Evolutionary conservation across 2,329 filamentous ascomycete species (phyloP), one percentile per base, ranked within the genome.

Genomic region (Waltergamsia citrina): DNA sequence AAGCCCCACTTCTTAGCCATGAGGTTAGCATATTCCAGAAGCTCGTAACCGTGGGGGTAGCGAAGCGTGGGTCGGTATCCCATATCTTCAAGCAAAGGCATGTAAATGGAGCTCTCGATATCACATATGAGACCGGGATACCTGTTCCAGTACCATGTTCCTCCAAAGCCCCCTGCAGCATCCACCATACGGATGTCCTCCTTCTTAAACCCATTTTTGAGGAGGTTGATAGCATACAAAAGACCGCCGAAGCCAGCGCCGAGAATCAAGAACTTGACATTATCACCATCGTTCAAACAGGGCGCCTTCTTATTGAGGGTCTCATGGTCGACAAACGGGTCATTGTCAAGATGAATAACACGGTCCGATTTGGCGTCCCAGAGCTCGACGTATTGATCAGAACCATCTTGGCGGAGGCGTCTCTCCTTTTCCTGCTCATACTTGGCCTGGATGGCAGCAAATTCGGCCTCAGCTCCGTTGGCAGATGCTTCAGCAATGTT

Each of bases 71-170:
- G 50, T 44, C 1, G 51, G 11, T 64, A 47, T 4, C 62, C 59
- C 40, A 63, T 50, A 11, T 33, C 16, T 6, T 33, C 31, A 7
- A 7, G 16, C 7, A 15, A 24, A 35, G 67, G 65, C 41, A 74
- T 60, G 39, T 76, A 76, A 33, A 63, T 56, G 0, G 69, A 68
- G 3, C 68, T 57, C 34, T 70, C 62, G 0, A 62, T 67, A 50
- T 78, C 74, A 3, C 74, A 69, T 0, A 59, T 51, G 2, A 68
- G 63, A 1, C 70, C 71, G 0, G 69, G 71, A 41, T 74, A 76
- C 42, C 62, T 60, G 47, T 74, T 74, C 65, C 62, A 74, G 28
- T 61, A 52, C 73, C 74, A 78, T 0, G 62, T 66, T 17, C 71
- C 71, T 3, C 70, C 71, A 1, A 62, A 47, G 31, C 65, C 62